Evolutionary conservation across 2,329 filamentous ascomycete genomes (phyloP).

Genomic region (Intubia oerlemansii): DNA sequence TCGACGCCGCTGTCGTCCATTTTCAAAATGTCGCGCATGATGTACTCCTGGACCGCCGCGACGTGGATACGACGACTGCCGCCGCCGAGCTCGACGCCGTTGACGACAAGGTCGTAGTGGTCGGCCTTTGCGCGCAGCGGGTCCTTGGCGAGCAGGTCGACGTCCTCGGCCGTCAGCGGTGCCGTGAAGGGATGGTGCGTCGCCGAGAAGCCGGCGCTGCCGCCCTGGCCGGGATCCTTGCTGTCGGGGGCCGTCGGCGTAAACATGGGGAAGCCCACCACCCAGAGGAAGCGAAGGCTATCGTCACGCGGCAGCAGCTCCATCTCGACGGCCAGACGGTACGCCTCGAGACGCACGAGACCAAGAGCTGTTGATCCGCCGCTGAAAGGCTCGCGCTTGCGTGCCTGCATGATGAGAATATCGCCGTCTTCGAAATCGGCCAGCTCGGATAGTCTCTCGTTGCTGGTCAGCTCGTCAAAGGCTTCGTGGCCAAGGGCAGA

Average conservation of each 20-base stretch:
- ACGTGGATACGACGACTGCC: conserved; percentile 85
- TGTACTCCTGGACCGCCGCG: conserved; percentile 59
- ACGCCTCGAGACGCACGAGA: conserved; percentile 47
- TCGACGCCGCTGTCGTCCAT: conserved; percentile 52
- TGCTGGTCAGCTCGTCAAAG: conserved; percentile 24
- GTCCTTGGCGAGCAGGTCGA: conserved; percentile 50
- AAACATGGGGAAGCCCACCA: conserved; percentile 84
- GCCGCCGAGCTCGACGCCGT: conserved; percentile 84
- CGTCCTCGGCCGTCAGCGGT: conserved; percentile 48
- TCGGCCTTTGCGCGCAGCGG: conserved; percentile 59
- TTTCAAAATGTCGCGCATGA: conserved; percentile 66
- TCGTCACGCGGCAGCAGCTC: conserved; percentile 26
- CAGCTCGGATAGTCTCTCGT: conserved; percentile 13
- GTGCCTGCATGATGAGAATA: conserved; percentile 62
- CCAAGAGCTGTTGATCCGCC: conserved; percentile 58
- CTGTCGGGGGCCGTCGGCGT: conserved; percentile 36
- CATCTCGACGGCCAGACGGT: conserved; percentile 44
- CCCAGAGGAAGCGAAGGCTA: conserved; percentile 57
- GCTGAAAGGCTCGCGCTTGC: conserved; percentile 37
- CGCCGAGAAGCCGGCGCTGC: conserved; percentile 56
- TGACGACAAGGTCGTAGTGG: conserved; percentile 90
- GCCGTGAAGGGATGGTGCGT: conserved; percentile 96
- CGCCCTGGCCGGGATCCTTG: conserved; percentile 57
- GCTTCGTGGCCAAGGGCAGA: conserved; percentile 58
- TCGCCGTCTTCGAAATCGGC: conserved; percentile 43